Evolutionary conservation across 169 alveolate species (phyloP).

Genomic region (Plasmodium vivax): DNA sequence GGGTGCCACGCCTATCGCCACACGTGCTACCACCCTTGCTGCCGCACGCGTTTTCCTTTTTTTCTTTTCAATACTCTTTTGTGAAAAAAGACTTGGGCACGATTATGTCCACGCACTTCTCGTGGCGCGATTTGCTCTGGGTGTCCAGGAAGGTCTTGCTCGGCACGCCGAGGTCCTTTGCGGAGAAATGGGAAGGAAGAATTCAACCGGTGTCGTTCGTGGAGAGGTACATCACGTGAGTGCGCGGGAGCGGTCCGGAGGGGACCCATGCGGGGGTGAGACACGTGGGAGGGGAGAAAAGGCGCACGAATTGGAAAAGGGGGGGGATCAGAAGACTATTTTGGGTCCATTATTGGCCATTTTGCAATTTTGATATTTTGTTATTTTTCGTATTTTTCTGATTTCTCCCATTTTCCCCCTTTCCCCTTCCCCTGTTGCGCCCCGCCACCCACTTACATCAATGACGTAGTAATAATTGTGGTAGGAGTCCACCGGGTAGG

Average conservation of each 20-base stretch:
- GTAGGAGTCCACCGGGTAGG: constrained; percentile 79
- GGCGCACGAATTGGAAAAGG: not conserved
- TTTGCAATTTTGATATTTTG: too few species aligned
- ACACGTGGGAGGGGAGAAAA: not conserved
- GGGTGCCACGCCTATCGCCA: not conserved
- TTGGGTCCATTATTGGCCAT: not conserved
- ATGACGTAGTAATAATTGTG: constrained; percentile 83
- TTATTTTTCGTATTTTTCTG: too few species aligned
- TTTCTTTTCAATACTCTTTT: constrained; percentile 33
- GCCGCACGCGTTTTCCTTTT: not conserved
- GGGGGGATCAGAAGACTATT: too few species aligned
- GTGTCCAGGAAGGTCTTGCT: constrained; percentile 34
- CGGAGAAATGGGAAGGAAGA: not conserved
- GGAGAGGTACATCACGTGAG: not conserved
- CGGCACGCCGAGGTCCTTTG: constrained; percentile 59
- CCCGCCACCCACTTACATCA: constrained; percentile 71
- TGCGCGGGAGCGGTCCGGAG: not conserved
- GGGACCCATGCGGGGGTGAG: not conserved
- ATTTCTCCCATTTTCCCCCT: not conserved
- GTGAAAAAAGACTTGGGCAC: constrained; percentile 15
- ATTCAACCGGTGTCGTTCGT: not conserved
- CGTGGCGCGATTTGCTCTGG: constrained; percentile 38
- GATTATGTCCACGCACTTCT: constrained; percentile 8
- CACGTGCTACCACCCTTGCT: not conserved
- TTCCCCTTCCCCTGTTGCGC: not conserved